Evolutionary conservation across 2,329 filamentous ascomycete species (phyloP).

Genomic region (Trichoderma gracile): DNA sequence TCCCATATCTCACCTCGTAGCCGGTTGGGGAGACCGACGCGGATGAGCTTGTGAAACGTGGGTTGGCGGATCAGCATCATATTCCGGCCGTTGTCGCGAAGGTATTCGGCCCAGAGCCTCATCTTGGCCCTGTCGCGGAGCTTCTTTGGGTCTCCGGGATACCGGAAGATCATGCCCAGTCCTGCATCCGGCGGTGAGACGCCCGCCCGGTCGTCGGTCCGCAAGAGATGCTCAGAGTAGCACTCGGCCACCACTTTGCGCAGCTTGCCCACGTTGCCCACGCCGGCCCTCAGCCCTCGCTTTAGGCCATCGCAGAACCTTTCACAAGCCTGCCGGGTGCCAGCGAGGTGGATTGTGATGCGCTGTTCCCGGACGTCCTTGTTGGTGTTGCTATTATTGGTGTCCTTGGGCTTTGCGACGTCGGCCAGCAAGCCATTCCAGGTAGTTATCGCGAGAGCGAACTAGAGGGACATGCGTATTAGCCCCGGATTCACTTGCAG

Average conservation of each 20-base stretch:
- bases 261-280: constrained; percentile 84
- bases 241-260: constrained; percentile 78
- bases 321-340: constrained; percentile 85
- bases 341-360: constrained; percentile 87
- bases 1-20: constrained; percentile 96
- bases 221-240: constrained; percentile 84
- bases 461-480: constrained; percentile 47
- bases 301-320: constrained; percentile 96
- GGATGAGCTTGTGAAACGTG: constrained; percentile 95
- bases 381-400: constrained; percentile 34
- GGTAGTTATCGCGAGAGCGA: constrained; percentile 90
- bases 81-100: constrained; percentile 93
- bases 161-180: constrained; percentile 86
- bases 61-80: constrained; percentile 90
- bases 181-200: constrained; percentile 76
- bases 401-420: constrained; percentile 52
- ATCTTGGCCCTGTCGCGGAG: constrained; percentile 95
- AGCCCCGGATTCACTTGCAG: not conserved
- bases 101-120: constrained; percentile 94
- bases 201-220: constrained; percentile 62
- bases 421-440: constrained; percentile 76
- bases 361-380: constrained; percentile 67
- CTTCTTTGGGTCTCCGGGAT: constrained; percentile 93
- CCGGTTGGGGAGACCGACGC: constrained; percentile 91
- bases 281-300: constrained; percentile 79